A percentile compares a stretch with the other conserved stretches of the same genome.
Evolutionary conservation across 495 filamentous ascomycete genomes (phyloP).

Genomic region (Poronia punctata): DNA sequence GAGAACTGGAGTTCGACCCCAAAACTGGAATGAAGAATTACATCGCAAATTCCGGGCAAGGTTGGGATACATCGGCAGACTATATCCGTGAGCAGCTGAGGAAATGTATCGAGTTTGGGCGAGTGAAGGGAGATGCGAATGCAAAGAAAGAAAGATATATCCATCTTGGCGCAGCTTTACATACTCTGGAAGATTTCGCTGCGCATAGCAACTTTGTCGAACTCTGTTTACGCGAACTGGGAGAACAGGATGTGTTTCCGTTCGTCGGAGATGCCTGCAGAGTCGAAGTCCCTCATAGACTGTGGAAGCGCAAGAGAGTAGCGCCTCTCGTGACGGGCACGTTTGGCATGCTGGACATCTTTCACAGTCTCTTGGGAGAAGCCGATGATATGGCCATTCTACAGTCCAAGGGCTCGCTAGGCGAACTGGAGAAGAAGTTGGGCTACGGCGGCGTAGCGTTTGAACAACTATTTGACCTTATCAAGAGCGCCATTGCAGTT

Average conservation of each 20-base stretch:
- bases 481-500: conserved; percentile 49
- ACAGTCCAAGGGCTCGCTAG: conserved; percentile 53
- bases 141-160: conserved; percentile 63
- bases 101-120: conserved; percentile 58
- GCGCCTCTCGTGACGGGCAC: conserved; percentile 68
- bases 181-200: conserved; percentile 54
- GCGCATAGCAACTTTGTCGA: conserved; percentile 73
- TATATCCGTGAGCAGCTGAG: conserved; percentile 57
- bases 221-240: conserved; percentile 61
- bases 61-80: conserved; percentile 59
- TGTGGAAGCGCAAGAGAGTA: conserved; percentile 47
- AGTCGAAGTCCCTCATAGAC: conserved; percentile 46
- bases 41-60: conserved; percentile 61
- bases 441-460: conserved; percentile 37
- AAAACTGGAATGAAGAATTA: conserved; percentile 65
- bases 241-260: conserved; percentile 61
- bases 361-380: conserved; percentile 69
- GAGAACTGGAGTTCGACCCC: conserved; percentile 57
- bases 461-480: conserved; percentile 47
- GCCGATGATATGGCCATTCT: conserved; percentile 63
- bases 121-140: conserved; percentile 24
- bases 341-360: conserved; percentile 73
- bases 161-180: conserved; percentile 55
- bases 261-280: conserved; percentile 58
- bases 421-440: conserved; percentile 60